These are phyloP conservation scores for Aspergillus bridgeri DNA, from an alignment of 495 filamentous ascomycete genomes.

Conservation along the genomic window DNA sequence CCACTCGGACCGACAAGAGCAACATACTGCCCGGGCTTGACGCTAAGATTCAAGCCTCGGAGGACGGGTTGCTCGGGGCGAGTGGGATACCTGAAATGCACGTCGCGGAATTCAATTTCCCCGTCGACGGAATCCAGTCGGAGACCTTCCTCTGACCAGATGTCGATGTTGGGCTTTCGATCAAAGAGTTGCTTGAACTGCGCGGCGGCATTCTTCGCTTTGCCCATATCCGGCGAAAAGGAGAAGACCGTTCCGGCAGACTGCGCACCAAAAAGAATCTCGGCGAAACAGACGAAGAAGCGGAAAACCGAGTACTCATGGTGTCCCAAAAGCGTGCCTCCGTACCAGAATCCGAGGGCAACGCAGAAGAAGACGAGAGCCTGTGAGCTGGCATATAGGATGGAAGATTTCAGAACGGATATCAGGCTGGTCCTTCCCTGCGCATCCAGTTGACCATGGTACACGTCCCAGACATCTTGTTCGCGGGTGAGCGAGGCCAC, in stretches of 20 bases:
- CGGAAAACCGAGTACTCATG: slow-evolving; percentile 68
- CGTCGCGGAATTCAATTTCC: slow-evolving; percentile 71
- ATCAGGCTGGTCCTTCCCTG: slow-evolving; percentile 61
- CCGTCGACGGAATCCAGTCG: slow-evolving; percentile 57
- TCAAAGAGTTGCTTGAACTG: slow-evolving; percentile 79
- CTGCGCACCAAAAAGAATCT: slow-evolving; percentile 79
- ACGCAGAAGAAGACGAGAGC: slow-evolving; percentile 75
- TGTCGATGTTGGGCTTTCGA: slow-evolving; percentile 71
- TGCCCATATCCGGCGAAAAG: slow-evolving; percentile 83
- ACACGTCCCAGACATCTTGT: slow-evolving; percentile 68
- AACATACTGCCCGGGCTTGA: slow-evolving; percentile 73
- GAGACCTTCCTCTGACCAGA: slow-evolving; percentile 74
- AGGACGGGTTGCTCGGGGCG: slow-evolving; percentile 77
- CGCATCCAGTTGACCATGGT: slow-evolving; percentile 61
- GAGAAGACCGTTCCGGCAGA: slow-evolving; percentile 85
- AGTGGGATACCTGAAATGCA: slow-evolving; percentile 80
- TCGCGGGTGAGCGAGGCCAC: slow-evolving; percentile 89
- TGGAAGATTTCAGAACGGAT: slow-evolving; percentile 64
- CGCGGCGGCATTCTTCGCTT: slow-evolving; percentile 74
- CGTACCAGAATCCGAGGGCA: slow-evolving; percentile 94
- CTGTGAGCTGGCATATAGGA: slow-evolving; percentile 77
- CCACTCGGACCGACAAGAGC: slow-evolving; percentile 79
- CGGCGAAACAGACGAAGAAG: slow-evolving; percentile 81
- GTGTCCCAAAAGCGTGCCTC: slow-evolving; percentile 71
- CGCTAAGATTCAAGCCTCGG: slow-evolving; percentile 65